Base-by-base conservation (phyloP, 305 asterid species). In the Rubia tinctorum region DNA sequence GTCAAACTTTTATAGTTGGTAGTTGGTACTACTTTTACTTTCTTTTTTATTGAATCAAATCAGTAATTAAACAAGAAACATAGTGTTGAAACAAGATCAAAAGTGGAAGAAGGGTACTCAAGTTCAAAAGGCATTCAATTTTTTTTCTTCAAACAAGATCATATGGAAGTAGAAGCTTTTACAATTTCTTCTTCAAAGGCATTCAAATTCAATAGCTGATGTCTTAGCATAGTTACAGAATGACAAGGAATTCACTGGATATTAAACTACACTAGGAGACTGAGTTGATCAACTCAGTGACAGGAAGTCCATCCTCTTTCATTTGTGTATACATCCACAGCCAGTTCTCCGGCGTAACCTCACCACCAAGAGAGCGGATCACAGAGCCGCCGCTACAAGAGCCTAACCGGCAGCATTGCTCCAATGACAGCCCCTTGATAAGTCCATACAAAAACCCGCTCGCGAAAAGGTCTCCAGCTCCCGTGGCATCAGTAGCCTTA, bases 391-490 rank as follows among this genome's bases (percentile, higher is more conserved):
- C 99, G 27, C 96, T 88, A 83, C 99, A 95, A 7, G 98, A 83
- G 7, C 99, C 98, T 0, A 90, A 76, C 81, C 84, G 83, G 65
- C 99, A 95, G 84, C 97, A 92, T 71, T 88, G 97, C 68, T 95
- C 99, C 44, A 92, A 84, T 1, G 97, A 73, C 4, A 87, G 72
- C 15, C 96, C 98, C 72, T 86, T 89, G 86, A 95, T 89, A 77
- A 95, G 76, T 59, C 99, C 99, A 34, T 92, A 95, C 76, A 95
- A 71, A 85, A 92, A 95, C 9, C 99, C 99, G 49, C 99, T 80
- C 0, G 98, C 99, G 66, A 95, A 95, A 27, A 95, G 93, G 84
- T 95, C 99, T 8, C 99, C 99, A 0, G 99, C 99, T 68, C 99
- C 99, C 0, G 99, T 95, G 63, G 99, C 96, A 80, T 95, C 98